Conservation (phyloP, 345 rosid species). For the Linum lewisii region DNA sequence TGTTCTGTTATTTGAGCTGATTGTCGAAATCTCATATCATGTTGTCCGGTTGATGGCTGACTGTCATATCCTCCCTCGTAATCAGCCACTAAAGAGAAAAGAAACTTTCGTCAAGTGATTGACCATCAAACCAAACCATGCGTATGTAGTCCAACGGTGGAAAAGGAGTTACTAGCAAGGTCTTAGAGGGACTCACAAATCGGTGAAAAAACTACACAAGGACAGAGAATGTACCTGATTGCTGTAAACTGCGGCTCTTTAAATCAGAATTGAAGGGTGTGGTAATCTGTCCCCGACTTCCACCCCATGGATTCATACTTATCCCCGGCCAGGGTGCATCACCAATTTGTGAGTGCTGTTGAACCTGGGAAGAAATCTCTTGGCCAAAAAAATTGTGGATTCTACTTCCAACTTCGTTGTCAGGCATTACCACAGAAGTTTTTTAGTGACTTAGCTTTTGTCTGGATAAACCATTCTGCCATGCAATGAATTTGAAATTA, state of each 20-base stretch:
- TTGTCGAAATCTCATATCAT: constrained; percentile 43
- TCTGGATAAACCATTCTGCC: not conserved
- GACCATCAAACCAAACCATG: not conserved
- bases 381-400: constrained; percentile 8
- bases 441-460: not conserved
- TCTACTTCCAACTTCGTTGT: constrained; percentile 9
- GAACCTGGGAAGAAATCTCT: constrained; percentile 2
- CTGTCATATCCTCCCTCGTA: constrained; percentile 40
- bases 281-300: constrained; percentile 1
- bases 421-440: constrained; percentile 3
- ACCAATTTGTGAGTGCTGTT: not conserved
- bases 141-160: not conserved
- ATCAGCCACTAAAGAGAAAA: constrained; percentile 41
- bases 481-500: not conserved
- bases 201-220: too few species aligned
- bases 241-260: constrained; percentile 1
- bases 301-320: not conserved
- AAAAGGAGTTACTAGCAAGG: not conserved
- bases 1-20: constrained; percentile 44
- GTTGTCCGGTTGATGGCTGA: constrained; percentile 44
- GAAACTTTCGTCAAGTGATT: constrained; percentile 14
- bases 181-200: not conserved
- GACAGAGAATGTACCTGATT: constrained; percentile 1
- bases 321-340: constrained; percentile 1
- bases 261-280: not conserved